A percentile compares a stretch with the other conserved stretches of the same genome.
phyloP scores from a whole-genome alignment of 2,329 filamentous ascomycete genomes.

The Sporothrix dimorphospora region DNA sequence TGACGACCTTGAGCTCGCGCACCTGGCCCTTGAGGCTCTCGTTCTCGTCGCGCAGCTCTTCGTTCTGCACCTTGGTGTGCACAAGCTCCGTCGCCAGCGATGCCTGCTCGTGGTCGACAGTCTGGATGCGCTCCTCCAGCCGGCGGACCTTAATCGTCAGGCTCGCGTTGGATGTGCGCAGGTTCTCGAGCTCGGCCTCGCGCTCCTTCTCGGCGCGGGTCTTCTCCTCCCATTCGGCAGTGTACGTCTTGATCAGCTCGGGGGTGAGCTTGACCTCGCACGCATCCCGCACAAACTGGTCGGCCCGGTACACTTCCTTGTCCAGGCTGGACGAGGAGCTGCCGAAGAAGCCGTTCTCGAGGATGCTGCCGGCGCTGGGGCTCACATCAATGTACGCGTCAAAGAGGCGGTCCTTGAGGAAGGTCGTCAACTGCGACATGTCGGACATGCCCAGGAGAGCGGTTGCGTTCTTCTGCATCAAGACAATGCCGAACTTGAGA shows the following conservation, averaged over 20 bases:
- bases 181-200: slow-evolving; percentile 75
- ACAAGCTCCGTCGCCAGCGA: slow-evolving; percentile 89
- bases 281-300: slow-evolving; percentile 90
- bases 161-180: slow-evolving; percentile 67
- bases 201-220: slow-evolving; percentile 79
- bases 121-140: slow-evolving; percentile 85
- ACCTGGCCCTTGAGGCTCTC: slow-evolving; percentile 86
- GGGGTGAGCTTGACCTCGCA: slow-evolving; percentile 84
- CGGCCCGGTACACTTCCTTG: slow-evolving; percentile 93
- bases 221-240: slow-evolving; percentile 89
- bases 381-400: slow-evolving; percentile 96
- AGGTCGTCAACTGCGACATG: slow-evolving; percentile 85
- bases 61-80: slow-evolving; percentile 89
- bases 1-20: slow-evolving; percentile 79
- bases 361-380: slow-evolving; percentile 86
- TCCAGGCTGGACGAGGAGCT: slow-evolving; percentile 86
- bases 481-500: slow-evolving; percentile 87
- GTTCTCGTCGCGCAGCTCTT: slow-evolving; percentile 85
- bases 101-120: slow-evolving; percentile 87
- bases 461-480: slow-evolving; percentile 92
- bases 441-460: slow-evolving; percentile 82
- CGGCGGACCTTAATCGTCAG: slow-evolving; percentile 77
- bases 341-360: slow-evolving; percentile 97
- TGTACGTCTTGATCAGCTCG: slow-evolving; percentile 79
- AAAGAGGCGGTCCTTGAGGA: slow-evolving; percentile 91